A percentile compares a stretch with the other conserved stretches of the same genome.
Evolutionary conservation across 805 yeast species (phyloP).

Genomic region (Lipomyces japonicus): DNA sequence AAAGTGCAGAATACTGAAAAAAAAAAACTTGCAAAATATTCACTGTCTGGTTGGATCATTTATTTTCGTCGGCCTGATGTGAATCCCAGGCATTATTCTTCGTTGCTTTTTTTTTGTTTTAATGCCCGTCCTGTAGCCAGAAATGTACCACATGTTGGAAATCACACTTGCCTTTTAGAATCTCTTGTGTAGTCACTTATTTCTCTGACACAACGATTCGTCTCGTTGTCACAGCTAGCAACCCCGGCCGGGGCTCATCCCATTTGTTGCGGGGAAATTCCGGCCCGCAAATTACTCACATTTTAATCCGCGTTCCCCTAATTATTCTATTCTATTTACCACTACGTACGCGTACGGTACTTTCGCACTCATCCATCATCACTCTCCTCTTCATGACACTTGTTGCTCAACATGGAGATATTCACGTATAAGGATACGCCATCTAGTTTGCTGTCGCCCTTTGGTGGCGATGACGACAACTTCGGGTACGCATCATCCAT

Average conservation of each 20-base stretch:
- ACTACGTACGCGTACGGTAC: background rate
- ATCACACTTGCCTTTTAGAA: no score
- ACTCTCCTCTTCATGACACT: background rate
- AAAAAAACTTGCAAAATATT: no score
- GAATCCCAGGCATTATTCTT: no score
- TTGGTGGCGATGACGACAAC: background rate
- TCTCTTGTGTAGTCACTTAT: no score
- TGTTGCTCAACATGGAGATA: slow-evolving; percentile 4
- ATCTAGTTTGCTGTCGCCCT: slow-evolving; percentile 17
- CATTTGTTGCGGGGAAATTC: background rate
- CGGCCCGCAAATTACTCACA: background rate
- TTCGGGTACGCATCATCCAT: background rate
- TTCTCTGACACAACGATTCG: no score
- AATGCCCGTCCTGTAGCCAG: no score
- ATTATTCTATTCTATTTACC: background rate
- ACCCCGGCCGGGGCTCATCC: background rate
- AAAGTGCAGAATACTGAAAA: no score
- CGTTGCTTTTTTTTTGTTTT: no score
- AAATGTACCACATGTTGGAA: no score
- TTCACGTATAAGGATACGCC: slow-evolving; percentile 23
- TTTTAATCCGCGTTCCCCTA: background rate
- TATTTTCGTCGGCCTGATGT: no score
- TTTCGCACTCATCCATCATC: background rate
- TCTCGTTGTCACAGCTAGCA: background rate
- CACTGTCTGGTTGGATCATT: no score